Percentiles rank a stretch among this genome's conserved stretches.
Evolutionary conservation across 2,329 filamentous ascomycete genomes (phyloP).

Genomic region (Pseudonectria foliicola): DNA sequence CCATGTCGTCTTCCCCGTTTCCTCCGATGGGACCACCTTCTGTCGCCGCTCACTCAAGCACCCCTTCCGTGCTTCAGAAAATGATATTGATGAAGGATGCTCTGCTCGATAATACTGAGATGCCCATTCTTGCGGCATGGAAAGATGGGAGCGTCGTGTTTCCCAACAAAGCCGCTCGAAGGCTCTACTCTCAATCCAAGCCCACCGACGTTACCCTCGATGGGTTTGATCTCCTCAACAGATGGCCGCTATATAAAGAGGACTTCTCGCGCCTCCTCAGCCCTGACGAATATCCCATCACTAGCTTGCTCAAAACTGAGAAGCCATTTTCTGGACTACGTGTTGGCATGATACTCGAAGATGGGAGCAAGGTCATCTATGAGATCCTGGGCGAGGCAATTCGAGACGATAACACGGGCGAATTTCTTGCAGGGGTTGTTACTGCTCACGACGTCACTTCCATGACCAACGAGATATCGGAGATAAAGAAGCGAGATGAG

Average conservation of each 20-base stretch:
- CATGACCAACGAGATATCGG: slow-evolving; percentile 60
- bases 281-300: slow-evolving; percentile 58
- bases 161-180: slow-evolving; percentile 59
- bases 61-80: slow-evolving; percentile 64
- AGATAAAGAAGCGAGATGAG: slow-evolving; percentile 64
- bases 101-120: slow-evolving; percentile 64
- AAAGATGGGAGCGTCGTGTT: slow-evolving; percentile 68
- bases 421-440: slow-evolving; percentile 67
- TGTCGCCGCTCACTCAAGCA: slow-evolving; percentile 43
- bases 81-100: slow-evolving; percentile 70
- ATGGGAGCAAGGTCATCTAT: slow-evolving; percentile 48
- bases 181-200: slow-evolving; percentile 39
- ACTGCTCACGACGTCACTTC: slow-evolving; percentile 66
- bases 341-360: slow-evolving; percentile 54
- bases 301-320: slow-evolving; percentile 54
- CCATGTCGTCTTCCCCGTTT: slow-evolving; percentile 52
- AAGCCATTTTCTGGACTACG: slow-evolving; percentile 51
- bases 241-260: slow-evolving; percentile 57
- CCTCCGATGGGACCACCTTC: slow-evolving; percentile 61
- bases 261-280: slow-evolving; percentile 56
- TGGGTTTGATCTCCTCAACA: slow-evolving; percentile 49
- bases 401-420: slow-evolving; percentile 57
- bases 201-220: slow-evolving; percentile 35
- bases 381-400: slow-evolving; percentile 64
- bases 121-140: slow-evolving; percentile 75